These are phyloP conservation scores for Paramecium octaurelia DNA, from an alignment of 73 alveolate species.

Conservation along the genomic window DNA sequence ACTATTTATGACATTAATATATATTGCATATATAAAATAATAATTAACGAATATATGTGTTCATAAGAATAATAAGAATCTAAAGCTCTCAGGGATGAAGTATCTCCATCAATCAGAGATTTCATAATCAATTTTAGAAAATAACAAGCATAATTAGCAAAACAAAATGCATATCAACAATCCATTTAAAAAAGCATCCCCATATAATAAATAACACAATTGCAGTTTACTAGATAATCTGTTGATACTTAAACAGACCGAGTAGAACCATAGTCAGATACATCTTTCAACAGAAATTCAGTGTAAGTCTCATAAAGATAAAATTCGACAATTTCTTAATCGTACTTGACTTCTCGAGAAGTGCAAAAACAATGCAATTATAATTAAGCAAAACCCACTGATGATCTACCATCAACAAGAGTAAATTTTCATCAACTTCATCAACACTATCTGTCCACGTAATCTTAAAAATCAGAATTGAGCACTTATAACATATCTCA, in stretches of 20 bases:
- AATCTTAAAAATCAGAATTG: neutral
- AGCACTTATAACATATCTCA: neutral
- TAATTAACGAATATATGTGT: neutral
- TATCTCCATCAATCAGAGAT: neutral
- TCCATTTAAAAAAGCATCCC: neutral
- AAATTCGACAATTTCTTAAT: neutral
- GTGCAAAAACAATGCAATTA: neutral
- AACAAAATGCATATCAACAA: neutral
- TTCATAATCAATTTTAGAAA: constrained; percentile 1
- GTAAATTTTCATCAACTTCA: neutral
- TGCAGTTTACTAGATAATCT: neutral
- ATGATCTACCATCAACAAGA: neutral
- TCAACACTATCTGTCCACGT: neutral
- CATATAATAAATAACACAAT: neutral
- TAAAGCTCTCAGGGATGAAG: neutral
- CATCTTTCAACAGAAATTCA: neutral
- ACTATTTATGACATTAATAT: too few species aligned
- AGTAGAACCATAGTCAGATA: neutral
- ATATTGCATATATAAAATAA: neutral
- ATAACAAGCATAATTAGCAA: neutral
- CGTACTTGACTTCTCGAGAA: neutral
- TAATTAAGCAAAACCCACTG: neutral
- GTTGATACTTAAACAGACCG: neutral
- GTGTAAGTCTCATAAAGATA: neutral
- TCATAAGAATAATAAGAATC: neutral